Evolutionary conservation across 2,329 filamentous ascomycete genomes (phyloP).

Genomic region (Chrysoporthe puriensis): DNA sequence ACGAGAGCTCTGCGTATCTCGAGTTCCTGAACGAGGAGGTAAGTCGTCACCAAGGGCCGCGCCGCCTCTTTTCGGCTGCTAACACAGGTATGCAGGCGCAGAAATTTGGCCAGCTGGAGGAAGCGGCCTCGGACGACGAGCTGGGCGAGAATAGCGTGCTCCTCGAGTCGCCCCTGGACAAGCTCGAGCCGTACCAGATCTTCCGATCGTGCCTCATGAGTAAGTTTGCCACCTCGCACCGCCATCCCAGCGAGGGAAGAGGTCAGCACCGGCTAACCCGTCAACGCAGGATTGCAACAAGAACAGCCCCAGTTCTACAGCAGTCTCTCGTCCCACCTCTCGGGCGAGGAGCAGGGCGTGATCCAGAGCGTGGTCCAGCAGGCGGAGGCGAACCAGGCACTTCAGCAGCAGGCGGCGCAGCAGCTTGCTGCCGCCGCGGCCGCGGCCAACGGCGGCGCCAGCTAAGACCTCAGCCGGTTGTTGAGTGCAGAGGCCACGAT

Average conservation of each 20-base stretch:
- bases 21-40: constrained; percentile 95
- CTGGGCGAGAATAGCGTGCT: constrained; percentile 91
- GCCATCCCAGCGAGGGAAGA: background rate
- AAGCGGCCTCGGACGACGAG: constrained; percentile 79
- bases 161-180: constrained; percentile 91
- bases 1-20: constrained; percentile 91
- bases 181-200: constrained; percentile 89
- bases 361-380: constrained; percentile 78
- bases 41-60: constrained; percentile 34
- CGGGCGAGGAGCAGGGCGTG: constrained; percentile 77
- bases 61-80: constrained; percentile 21
- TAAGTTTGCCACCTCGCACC: constrained; percentile 53
- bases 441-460: constrained; percentile 28
- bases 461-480: background rate
- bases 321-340: constrained; percentile 76
- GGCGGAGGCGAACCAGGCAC: constrained; percentile 54
- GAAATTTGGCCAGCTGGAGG: constrained; percentile 73
- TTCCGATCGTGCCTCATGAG: constrained; percentile 83
- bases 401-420: constrained; percentile 41
- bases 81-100: constrained; percentile 63
- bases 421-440: constrained; percentile 29
- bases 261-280: background rate
- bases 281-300: constrained; percentile 74
- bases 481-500: background rate
- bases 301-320: constrained; percentile 89